Evolutionary conservation across 441 rosid genomes (phyloP).

Genomic region (Metrosideros polymorpha): DNA sequence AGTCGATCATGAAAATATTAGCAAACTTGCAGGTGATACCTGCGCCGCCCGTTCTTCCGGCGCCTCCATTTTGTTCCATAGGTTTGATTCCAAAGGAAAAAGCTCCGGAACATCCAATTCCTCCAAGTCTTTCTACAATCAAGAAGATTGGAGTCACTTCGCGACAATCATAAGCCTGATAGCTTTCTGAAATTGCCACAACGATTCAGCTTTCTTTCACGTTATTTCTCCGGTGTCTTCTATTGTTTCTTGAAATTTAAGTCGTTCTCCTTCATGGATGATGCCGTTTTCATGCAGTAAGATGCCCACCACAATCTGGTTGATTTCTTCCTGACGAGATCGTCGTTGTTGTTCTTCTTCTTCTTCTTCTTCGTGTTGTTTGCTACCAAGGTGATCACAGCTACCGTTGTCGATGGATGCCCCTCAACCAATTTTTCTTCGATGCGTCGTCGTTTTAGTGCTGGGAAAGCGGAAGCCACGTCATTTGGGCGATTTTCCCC

Average conservation of each 20-base stretch:
- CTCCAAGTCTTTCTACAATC: not conserved
- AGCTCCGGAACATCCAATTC: too few relatives aligned
- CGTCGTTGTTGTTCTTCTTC: not conserved
- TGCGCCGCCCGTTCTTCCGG: too few relatives aligned
- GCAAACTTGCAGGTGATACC: too few relatives aligned
- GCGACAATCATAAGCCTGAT: not conserved
- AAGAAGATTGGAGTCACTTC: not conserved
- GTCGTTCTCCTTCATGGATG: not conserved
- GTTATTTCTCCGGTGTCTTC: too few relatives aligned
- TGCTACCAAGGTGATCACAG: not conserved
- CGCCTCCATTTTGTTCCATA: too few relatives aligned
- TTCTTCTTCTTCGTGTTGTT: not conserved
- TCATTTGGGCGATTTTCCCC: not conserved
- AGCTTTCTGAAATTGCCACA: not conserved
- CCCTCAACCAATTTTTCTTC: not conserved
- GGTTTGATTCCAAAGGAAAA: too few relatives aligned
- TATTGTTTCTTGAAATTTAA: too few relatives aligned
- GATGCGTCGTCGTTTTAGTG: not conserved
- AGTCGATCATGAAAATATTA: too few relatives aligned
- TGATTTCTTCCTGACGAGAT: not conserved
- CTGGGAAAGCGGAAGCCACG: not conserved
- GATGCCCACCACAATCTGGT: not conserved
- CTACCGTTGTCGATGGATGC: not conserved
- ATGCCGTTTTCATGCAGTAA: not conserved
- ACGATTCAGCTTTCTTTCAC: not conserved